phyloP scores from a whole-genome alignment of 345 rosid species.

The Geranium brycei region DNA sequence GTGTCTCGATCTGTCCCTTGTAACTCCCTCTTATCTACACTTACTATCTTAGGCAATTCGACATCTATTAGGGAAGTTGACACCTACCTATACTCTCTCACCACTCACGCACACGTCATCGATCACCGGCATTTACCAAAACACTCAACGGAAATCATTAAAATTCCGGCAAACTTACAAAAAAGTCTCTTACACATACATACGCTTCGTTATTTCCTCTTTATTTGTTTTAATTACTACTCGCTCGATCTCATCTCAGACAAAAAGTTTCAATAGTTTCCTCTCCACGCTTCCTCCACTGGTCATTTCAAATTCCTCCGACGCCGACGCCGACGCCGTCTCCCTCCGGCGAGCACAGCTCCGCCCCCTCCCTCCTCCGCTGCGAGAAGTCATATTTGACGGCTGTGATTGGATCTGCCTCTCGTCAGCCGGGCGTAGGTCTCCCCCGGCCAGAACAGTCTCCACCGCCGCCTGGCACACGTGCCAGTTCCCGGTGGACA shows the following conservation, averaged over 20 bases:
- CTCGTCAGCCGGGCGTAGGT: not conserved
- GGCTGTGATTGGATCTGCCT: not conserved
- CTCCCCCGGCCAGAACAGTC: constrained; percentile 23
- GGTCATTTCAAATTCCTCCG: constrained; percentile 32
- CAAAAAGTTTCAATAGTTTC: constrained; percentile 57
- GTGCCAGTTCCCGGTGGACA: constrained; percentile 26
- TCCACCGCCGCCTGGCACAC: constrained; percentile 29
- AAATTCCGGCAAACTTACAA: not conserved
- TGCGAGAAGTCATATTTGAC: constrained; percentile 1
- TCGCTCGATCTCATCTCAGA: constrained; percentile 14
- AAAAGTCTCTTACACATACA: not conserved
- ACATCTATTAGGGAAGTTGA: too few species aligned
- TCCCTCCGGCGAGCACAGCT: not conserved
- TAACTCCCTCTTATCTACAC: too few species aligned
- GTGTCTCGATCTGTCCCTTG: too few species aligned
- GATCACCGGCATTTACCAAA: too few species aligned
- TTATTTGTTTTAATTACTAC: not conserved
- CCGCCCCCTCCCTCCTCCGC: not conserved
- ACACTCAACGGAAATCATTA: not conserved
- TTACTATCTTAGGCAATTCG: too few species aligned
- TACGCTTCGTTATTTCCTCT: not conserved
- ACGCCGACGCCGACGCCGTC: constrained; percentile 4
- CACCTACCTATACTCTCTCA: too few species aligned
- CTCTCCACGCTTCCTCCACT: constrained; percentile 17
- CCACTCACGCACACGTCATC: too few species aligned